Conservation (phyloP, 805 yeast genomes). For the Metschnikowia borealis region DNA sequence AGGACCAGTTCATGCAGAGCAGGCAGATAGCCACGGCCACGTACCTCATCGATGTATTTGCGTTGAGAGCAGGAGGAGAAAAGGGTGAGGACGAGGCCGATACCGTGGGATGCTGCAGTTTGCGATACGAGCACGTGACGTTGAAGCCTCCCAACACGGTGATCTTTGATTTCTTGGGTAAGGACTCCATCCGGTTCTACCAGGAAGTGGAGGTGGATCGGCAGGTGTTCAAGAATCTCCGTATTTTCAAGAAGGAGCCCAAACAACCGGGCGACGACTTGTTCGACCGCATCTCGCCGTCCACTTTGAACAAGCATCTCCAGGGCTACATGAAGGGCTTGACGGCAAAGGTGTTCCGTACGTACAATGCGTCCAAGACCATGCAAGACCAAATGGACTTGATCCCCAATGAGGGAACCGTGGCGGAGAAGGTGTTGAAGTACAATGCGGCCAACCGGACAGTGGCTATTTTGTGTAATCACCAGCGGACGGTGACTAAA, state of each 20-base stretch:
- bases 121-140: conserved; percentile 84
- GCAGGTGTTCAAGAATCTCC: conserved; percentile 87
- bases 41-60: conserved; percentile 86
- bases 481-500: conserved; percentile 88
- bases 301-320: conserved; percentile 76
- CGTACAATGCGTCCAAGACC: conserved; percentile 92
- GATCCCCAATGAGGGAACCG: conserved; percentile 82
- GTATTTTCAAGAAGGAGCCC: conserved; percentile 83
- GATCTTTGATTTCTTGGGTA: conserved; percentile 89
- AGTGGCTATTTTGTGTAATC: conserved; percentile 94
- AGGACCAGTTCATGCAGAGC: conserved; percentile 72
- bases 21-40: conserved; percentile 94
- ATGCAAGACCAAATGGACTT: conserved; percentile 92
- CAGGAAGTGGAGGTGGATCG: conserved; percentile 89
- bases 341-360: conserved; percentile 96
- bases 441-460: conserved; percentile 94
- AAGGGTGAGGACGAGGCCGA: conserved; percentile 97
- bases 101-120: conserved; percentile 96
- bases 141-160: conserved; percentile 82
- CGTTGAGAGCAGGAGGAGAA: conserved; percentile 97
- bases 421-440: conserved; percentile 79
- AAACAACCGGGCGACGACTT: conserved; percentile 89
- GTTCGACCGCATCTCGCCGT: conserved; percentile 86
- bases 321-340: conserved; percentile 89
- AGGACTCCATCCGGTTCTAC: conserved; percentile 86